phyloP scores from a whole-genome alignment of 2,329 filamentous ascomycete genomes.

The Diplodia seriata region DNA sequence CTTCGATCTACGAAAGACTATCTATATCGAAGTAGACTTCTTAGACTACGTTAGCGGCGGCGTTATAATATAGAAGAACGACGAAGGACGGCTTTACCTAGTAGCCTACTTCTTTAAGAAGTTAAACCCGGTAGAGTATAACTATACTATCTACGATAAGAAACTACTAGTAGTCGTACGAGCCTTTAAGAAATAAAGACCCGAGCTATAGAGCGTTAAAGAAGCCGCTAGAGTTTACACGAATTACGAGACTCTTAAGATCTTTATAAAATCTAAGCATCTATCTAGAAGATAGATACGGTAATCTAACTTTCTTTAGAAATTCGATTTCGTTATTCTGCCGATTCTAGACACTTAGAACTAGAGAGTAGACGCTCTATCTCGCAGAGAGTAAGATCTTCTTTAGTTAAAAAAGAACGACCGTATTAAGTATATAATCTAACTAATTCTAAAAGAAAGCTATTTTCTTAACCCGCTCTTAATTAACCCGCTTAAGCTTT shows the following conservation, averaged over 20 bases:
- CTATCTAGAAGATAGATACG: neutral
- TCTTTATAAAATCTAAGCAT: conserved; percentile 38
- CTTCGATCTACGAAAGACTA: too few relatives aligned
- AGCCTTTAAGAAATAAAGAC: conserved; percentile 1
- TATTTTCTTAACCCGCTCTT: too few relatives aligned
- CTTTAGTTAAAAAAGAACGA: neutral
- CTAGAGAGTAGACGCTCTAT: neutral
- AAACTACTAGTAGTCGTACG: too few relatives aligned
- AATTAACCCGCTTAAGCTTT: too few relatives aligned
- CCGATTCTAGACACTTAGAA: neutral
- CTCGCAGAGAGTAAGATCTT: neutral
- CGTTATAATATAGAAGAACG: too few relatives aligned
- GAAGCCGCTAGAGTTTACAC: conserved; percentile 35
- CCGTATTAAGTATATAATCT: neutral
- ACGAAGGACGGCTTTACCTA: too few relatives aligned
- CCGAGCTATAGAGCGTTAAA: conserved; percentile 27
- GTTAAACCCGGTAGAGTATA: too few relatives aligned
- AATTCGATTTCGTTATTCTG: neutral
- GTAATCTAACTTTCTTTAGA: neutral
- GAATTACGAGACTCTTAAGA: conserved; percentile 42
- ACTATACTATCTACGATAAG: too few relatives aligned
- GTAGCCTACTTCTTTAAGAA: too few relatives aligned
- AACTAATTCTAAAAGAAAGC: neutral
- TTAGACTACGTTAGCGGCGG: too few relatives aligned
- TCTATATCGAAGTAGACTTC: too few relatives aligned